Percentiles rank a stretch among this genome's conserved stretches.
These are phyloP conservation scores for Postia placenta DNA, from an alignment of 768 basidiomycete species.

Conservation along the genomic window DNA sequence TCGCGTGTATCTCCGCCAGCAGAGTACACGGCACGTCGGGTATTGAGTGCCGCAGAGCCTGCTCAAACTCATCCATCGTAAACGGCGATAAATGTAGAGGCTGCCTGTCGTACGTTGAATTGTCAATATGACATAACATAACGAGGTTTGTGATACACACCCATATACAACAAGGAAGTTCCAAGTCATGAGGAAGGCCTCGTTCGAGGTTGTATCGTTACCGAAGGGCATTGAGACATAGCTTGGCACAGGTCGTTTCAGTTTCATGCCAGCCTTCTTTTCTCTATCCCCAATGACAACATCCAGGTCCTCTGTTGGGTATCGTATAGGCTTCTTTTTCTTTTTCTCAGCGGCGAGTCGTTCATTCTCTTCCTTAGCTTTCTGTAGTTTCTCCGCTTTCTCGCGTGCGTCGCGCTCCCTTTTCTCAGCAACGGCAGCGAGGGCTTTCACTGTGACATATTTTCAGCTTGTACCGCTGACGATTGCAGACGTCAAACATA, in stretches of 20 bases:
- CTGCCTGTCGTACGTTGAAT: constrained; percentile 42
- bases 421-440: constrained; percentile 44
- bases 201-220: constrained; percentile 58
- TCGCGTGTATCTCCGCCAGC: constrained; percentile 83
- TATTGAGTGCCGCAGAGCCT: constrained; percentile 72
- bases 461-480: neutral
- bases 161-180: constrained; percentile 92
- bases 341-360: constrained; percentile 71
- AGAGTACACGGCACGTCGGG: constrained; percentile 67
- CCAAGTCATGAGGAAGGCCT: constrained; percentile 87
- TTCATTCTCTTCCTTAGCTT: constrained; percentile 66
- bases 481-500: constrained; percentile 21
- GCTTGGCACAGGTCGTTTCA: constrained; percentile 63
- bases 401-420: constrained; percentile 66
- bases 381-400: constrained; percentile 58
- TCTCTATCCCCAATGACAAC: constrained; percentile 76
- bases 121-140: neutral
- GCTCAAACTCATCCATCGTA: constrained; percentile 90
- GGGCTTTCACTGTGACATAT: constrained; percentile 19
- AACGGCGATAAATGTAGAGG: constrained; percentile 84
- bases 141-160: constrained; percentile 39
- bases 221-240: constrained; percentile 63
- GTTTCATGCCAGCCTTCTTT: constrained; percentile 68
- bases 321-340: constrained; percentile 86
- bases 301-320: constrained; percentile 90